Evolutionary conservation across 768 basidiomycete species (phyloP).

Genomic region (Suillus luteus): DNA sequence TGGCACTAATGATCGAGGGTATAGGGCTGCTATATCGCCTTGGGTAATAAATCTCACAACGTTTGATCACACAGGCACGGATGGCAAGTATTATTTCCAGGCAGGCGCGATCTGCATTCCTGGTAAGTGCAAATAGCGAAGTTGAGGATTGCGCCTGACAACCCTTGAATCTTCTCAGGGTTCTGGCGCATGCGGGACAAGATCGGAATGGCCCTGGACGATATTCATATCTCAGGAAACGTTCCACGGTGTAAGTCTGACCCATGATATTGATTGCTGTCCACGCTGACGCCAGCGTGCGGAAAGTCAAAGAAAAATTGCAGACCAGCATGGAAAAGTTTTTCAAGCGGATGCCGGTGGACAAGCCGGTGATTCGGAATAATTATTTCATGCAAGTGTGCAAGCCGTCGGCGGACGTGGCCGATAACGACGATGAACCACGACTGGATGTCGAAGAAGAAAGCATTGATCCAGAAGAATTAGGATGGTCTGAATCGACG

Average conservation of each 20-base stretch:
- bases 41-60: slow-evolving; percentile 9
- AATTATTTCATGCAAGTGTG: slow-evolving; percentile 59
- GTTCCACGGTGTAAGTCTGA: slow-evolving; percentile 67
- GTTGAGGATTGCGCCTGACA: not conserved
- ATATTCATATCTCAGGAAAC: slow-evolving; percentile 69
- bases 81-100: slow-evolving; percentile 75
- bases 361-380: slow-evolving; percentile 71
- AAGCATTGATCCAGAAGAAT: slow-evolving; percentile 58
- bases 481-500: slow-evolving; percentile 61
- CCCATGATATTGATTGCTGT: not conserved
- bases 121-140: slow-evolving; percentile 41
- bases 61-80: slow-evolving; percentile 45
- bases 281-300: slow-evolving; percentile 12
- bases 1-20: slow-evolving; percentile 66
- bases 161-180: slow-evolving; percentile 41
- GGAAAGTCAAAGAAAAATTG: slow-evolving; percentile 59
- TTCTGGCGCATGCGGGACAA: slow-evolving; percentile 80
- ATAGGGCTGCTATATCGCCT: slow-evolving; percentile 13
- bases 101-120: slow-evolving; percentile 68
- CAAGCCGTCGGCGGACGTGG: slow-evolving; percentile 20
- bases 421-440: slow-evolving; percentile 16
- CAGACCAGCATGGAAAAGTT: slow-evolving; percentile 67
- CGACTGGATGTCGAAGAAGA: slow-evolving; percentile 12
- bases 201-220: slow-evolving; percentile 68
- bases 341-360: slow-evolving; percentile 64